A percentile compares a stretch with the other conserved stretches of the same genome.
Evolutionary conservation across 2,329 filamentous ascomycete species (phyloP).

Genomic region (Ciborinia camelliae): DNA sequence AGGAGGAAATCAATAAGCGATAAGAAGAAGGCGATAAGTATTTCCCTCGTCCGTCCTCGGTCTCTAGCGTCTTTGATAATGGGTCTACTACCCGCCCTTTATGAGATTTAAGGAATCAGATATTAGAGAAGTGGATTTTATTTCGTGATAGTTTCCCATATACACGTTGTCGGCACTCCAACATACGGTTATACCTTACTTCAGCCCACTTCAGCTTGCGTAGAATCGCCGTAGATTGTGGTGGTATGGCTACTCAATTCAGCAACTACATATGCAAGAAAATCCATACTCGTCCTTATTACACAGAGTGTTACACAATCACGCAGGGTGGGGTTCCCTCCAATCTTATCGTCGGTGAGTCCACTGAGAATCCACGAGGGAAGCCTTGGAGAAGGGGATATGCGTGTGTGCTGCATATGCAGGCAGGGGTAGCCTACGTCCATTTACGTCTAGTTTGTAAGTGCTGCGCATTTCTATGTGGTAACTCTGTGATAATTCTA

Average conservation of each 20-base stretch:
- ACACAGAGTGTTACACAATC: not conserved
- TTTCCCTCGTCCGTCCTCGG: not conserved
- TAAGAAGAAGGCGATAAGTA: not conserved
- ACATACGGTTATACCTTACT: not conserved
- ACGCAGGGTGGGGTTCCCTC: not conserved
- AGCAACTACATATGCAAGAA: not conserved
- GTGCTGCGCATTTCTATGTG: not conserved
- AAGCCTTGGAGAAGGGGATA: no score
- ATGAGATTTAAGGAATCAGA: not conserved
- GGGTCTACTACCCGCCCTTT: not conserved
- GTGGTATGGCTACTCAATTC: not conserved
- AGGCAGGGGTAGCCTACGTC: not conserved
- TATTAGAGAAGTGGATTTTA: not conserved
- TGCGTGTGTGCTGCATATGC: not conserved
- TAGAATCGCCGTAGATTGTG: not conserved
- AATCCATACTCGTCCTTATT: not conserved
- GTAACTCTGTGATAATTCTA: slow-evolving; percentile 9
- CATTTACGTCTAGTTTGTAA: not conserved
- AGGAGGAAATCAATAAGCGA: not conserved
- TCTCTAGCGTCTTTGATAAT: slow-evolving; percentile 3
- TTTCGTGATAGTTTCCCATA: not conserved
- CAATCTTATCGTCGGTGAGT: not conserved
- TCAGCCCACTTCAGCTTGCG: not conserved
- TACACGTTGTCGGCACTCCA: not conserved
- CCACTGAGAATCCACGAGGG: not conserved